Base-by-base conservation (phyloP, 192 early-diverging fungal genomes). In the Podila verticillata region DNA sequence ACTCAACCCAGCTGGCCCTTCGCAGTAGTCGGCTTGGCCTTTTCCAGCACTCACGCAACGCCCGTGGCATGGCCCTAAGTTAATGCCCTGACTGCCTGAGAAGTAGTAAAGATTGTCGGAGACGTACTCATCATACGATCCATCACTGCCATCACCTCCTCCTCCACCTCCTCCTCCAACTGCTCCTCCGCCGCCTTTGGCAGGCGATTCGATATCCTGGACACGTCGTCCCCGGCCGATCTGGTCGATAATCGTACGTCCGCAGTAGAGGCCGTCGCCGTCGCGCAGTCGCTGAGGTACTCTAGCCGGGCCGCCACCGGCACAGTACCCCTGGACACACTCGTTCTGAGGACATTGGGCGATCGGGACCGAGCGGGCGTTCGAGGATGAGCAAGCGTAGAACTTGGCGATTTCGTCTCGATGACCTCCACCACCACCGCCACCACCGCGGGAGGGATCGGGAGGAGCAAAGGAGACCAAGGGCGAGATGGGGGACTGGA, bases 101-200 rank as follows among this genome's bases (percentile, higher is more conserved):
- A 72, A 64, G 51, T 64, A 64, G 49, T 72, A 72, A 15, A 64
- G 35, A 9, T 64, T 64, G 47, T 72, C 48, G 2, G 31, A 26
- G 24, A 57, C 15, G 70, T 64, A 72, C 29, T 64, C 70, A 28
- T 47, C 47, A 10, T 30, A 30, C 3, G 26, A 28, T 8, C 34
- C 47, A 49, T 48, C 57, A 3, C 28, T 26, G 9, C 34, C 47
- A 49, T 48, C 57, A 3, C 28, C 35, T 29, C 44, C 49, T 28
- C 56, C 66, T 2, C 57, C 30, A 6, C 44, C 44, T 8, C 58
- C 67, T 15, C 44, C 26, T 6, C 36, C 66, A 4, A 34, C 19
- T 15, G 22, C 56, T 1, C 29, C 39, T n/a, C 31, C 60, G 1
- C 31, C 9, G n/a, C 58, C 39, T 8, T 6, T 29, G 17, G 29